Evolutionary conservation across 108 stramenopile species (phyloP), one percentile per base, ranked within the genome.

Genomic region (Skeletonema tropicum): DNA sequence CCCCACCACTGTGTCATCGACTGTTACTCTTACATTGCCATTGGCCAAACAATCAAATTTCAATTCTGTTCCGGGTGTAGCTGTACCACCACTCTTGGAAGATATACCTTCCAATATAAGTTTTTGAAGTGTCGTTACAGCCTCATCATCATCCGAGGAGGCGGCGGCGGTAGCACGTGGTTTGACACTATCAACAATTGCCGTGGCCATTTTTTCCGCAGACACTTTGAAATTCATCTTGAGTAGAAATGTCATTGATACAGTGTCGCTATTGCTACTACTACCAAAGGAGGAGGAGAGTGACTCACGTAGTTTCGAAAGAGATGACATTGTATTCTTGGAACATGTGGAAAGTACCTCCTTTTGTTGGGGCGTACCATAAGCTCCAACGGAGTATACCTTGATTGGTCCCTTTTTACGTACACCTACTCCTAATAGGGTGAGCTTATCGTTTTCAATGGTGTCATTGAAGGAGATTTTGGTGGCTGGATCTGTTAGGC

Each of bases 211-310:
- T 72, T 94, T 94, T 68, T 94, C 90, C 19, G 93, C 88, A 23
- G 89, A 87, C 3, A 94, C 93, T 74, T 90, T 90, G 74, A 94
- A 91, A 72, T 90, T 90, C 93, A 94, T 94, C 65, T 89, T 81
- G 59, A 90, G 75, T 45, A 90, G 23, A 52, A 83, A 87, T 23
- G 80, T 88, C 25, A 89, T 19, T 49, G 15, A 6, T 0, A 1
- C 19, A 2, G 26, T 29, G 5, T 49, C n/a, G 19, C 17, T 12
- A 49, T 21, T 7, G 6, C 17, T 12, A 17, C 6, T 19, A 0
- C 0, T 49, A 49, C 17, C 48, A 49, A 6, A 35, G 33, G 3
- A 35, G 33, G 82, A 77, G 29, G 87, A 70, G 29, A 88, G 75
- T 5, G 86, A 75, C 6, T 73, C 60, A 17, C 88, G 75, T 25